Evolutionary conservation across 345 rosid species (phyloP).

Genomic region (Brassica carinata): DNA sequence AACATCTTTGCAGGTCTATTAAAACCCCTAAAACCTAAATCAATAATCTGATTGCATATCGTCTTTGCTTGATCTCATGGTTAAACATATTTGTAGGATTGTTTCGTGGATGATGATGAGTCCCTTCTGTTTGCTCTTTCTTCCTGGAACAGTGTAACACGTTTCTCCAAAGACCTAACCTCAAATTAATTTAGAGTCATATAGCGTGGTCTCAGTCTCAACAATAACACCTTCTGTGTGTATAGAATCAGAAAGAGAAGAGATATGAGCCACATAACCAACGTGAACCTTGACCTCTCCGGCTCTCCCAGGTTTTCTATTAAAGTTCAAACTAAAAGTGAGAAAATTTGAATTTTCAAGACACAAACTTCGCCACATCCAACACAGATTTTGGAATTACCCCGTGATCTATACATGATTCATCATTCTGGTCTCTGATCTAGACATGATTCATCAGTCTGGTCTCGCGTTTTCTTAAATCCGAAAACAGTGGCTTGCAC

Average conservation of each 20-base stretch:
- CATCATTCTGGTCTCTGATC: not conserved
- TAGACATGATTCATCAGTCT: not conserved
- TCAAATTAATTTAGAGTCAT: no score
- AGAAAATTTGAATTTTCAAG: not conserved
- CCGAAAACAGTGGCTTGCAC: not conserved
- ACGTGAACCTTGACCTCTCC: not conserved
- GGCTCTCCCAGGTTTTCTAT: not conserved
- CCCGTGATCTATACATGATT: not conserved
- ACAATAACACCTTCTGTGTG: not conserved
- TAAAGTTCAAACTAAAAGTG: not conserved
- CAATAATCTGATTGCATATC: slow-evolving; percentile 8
- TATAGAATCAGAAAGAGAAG: not conserved
- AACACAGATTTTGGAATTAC: not conserved
- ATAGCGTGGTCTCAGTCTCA: not conserved
- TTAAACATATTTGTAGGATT: not conserved
- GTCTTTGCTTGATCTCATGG: not conserved
- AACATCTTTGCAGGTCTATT: slow-evolving; percentile 1
- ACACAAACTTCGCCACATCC: no score
- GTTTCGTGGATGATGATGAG: not conserved
- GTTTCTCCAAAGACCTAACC: not conserved
- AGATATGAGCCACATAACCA: not conserved
- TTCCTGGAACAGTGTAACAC: not conserved
- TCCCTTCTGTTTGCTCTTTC: no score
- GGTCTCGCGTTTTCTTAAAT: not conserved
- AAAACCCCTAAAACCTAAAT: slow-evolving; percentile 11